Conservation (phyloP, 2,329 filamentous ascomycete species). For the Xylariaceae sp. region DNA sequence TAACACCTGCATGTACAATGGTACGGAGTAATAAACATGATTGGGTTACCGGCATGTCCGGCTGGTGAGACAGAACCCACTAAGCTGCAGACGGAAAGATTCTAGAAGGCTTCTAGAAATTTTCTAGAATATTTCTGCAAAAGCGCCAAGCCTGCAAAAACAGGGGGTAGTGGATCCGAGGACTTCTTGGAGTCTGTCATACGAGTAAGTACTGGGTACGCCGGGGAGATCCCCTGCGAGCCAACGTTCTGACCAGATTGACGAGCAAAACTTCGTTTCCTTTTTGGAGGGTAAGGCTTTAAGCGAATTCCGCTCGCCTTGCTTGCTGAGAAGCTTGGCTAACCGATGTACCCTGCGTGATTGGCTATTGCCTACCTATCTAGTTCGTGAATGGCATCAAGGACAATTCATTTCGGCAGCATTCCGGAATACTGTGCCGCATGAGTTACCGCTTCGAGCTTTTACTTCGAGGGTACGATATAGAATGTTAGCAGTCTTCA, state of each 20-base stretch:
- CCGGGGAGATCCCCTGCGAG: too few relatives aligned
- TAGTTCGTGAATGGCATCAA: not conserved
- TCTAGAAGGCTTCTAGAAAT: slow-evolving; percentile 40
- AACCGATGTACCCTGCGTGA: not conserved
- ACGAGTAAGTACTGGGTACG: slow-evolving; percentile 18
- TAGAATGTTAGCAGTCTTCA: slow-evolving; percentile 7
- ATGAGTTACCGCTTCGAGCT: slow-evolving; percentile 1
- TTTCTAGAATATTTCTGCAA: slow-evolving; percentile 26
- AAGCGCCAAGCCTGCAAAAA: not conserved
- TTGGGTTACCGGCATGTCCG: slow-evolving; percentile 37
- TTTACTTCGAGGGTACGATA: slow-evolving; percentile 9
- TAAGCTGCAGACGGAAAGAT: slow-evolving; percentile 30
- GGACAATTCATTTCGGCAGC: too few relatives aligned
- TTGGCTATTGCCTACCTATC: too few relatives aligned
- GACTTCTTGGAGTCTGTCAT: slow-evolving; percentile 1
- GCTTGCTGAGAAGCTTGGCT: slow-evolving; percentile 1
- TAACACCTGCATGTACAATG: not conserved
- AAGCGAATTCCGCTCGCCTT: slow-evolving; percentile 4
- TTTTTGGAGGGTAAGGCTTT: slow-evolving; percentile 12
- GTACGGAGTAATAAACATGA: too few relatives aligned
- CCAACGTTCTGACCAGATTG: not conserved
- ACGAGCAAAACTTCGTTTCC: slow-evolving; percentile 11
- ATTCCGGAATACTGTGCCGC: not conserved
- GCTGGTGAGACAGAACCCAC: slow-evolving; percentile 24
- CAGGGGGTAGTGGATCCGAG: slow-evolving; percentile 15